Percentiles rank a stretch among this genome's conserved stretches.
Evolutionary conservation across 192 early-diverging fungal genomes (phyloP).

Genomic region (Obelidium mucronatum): DNA sequence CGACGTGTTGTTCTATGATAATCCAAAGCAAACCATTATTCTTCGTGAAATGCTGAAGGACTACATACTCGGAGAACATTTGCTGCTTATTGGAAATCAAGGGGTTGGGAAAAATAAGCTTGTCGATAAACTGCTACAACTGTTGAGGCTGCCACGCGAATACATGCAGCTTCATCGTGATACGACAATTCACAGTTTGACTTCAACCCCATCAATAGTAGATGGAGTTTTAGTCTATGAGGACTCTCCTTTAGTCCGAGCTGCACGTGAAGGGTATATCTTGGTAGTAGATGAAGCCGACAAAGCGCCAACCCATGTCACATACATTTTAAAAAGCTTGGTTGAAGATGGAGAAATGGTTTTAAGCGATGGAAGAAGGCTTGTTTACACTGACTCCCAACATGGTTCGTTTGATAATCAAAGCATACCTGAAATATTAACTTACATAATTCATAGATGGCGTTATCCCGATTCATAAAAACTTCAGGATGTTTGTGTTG

Average conservation of each 20-base stretch:
- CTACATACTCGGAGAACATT: slow-evolving; percentile 79
- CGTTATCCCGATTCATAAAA: slow-evolving; percentile 46
- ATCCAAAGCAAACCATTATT: slow-evolving; percentile 74
- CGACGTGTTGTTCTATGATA: slow-evolving; percentile 70
- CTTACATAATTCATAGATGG: background rate
- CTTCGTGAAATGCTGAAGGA: slow-evolving; percentile 82
- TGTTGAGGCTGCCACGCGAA: slow-evolving; percentile 73
- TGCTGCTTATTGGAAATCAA: slow-evolving; percentile 85
- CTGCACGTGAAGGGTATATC: slow-evolving; percentile 62
- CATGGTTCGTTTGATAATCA: background rate
- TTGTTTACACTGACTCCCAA: slow-evolving; percentile 38
- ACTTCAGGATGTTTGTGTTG: slow-evolving; percentile 85
- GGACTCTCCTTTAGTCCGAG: slow-evolving; percentile 70
- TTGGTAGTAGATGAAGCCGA: slow-evolving; percentile 82
- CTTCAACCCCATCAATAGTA: slow-evolving; percentile 70
- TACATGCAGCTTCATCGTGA: slow-evolving; percentile 83
- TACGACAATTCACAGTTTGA: slow-evolving; percentile 77
- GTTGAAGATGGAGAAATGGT: slow-evolving; percentile 83
- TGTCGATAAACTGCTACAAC: slow-evolving; percentile 72
- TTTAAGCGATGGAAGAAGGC: slow-evolving; percentile 75
- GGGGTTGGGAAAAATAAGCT: slow-evolving; percentile 64
- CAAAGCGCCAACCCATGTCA: slow-evolving; percentile 80
- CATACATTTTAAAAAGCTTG: slow-evolving; percentile 74
- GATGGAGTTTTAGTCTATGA: slow-evolving; percentile 74
- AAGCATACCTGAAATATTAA: too few relatives aligned